phyloP scores from a whole-genome alignment of 441 rosid genomes.

The Lagerstroemia fauriei region DNA sequence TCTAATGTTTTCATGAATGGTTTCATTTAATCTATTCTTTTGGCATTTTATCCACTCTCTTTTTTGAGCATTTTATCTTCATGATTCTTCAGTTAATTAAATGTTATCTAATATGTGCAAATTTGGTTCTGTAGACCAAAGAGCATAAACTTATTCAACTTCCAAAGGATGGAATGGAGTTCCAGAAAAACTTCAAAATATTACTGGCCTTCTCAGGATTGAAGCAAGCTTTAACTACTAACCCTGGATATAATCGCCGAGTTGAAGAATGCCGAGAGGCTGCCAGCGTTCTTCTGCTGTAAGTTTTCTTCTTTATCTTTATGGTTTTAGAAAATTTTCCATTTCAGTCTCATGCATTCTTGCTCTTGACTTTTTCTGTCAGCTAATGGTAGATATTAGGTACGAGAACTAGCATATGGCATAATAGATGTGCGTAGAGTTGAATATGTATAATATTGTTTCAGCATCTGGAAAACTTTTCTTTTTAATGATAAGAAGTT shows the following conservation, averaged over 20 bases:
- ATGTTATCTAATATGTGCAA: constrained; percentile 37
- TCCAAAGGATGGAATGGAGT: constrained; percentile 34
- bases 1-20: neutral
- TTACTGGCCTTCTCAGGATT: constrained; percentile 90
- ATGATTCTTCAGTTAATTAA: neutral
- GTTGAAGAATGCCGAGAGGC: constrained; percentile 93
- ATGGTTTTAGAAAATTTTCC: neutral
- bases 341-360: neutral
- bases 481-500: neutral
- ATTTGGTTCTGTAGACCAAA: constrained; percentile 59
- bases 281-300: constrained; percentile 72
- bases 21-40: neutral
- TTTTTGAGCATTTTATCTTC: neutral
- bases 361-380: neutral
- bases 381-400: neutral
- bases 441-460: neutral
- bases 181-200: constrained; percentile 64
- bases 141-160: constrained; percentile 66
- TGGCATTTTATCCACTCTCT: neutral
- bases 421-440: neutral
- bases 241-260: constrained; percentile 86
- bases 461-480: neutral
- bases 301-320: constrained; percentile 25
- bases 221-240: constrained; percentile 75
- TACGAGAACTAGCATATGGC: neutral